These are phyloP conservation scores for Zygoascus bituminiphila DNA, from an alignment of 805 yeast genomes.

Conservation along the genomic window DNA sequence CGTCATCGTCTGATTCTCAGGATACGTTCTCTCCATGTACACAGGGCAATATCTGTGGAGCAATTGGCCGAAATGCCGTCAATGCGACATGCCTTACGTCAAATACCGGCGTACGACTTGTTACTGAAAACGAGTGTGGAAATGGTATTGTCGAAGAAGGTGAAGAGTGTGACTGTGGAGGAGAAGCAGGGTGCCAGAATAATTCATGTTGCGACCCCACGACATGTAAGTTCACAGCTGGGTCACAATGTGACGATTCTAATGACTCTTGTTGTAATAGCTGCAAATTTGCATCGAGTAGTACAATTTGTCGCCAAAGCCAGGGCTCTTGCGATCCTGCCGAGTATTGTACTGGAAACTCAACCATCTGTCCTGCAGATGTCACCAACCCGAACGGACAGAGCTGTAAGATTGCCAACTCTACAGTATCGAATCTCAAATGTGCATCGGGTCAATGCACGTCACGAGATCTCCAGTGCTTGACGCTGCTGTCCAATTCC, in stretches of 20 bases:
- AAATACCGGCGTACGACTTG: slow-evolving; percentile 24
- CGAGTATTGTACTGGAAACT: slow-evolving; percentile 29
- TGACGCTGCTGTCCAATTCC: slow-evolving; percentile 21
- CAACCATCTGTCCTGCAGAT: slow-evolving; percentile 28
- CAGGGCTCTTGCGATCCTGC: slow-evolving; percentile 30
- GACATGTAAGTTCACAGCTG: slow-evolving; percentile 25
- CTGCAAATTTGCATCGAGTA: slow-evolving; percentile 26
- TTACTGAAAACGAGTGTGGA: slow-evolving; percentile 29
- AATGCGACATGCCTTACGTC: slow-evolving; percentile 26
- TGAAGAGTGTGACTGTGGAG: slow-evolving; percentile 34
- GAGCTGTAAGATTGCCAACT: slow-evolving; percentile 16
- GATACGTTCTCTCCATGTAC: slow-evolving; percentile 28
- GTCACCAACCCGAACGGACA: slow-evolving; percentile 23
- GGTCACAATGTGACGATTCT: slow-evolving; percentile 27
- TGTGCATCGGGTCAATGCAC: slow-evolving; percentile 31
- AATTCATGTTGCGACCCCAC: slow-evolving; percentile 28
- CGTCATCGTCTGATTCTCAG: slow-evolving; percentile 25
- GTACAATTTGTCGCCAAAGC: slow-evolving; percentile 25
- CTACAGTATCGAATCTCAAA: slow-evolving; percentile 11
- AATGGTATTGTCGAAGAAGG: slow-evolving; percentile 34
- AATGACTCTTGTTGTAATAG: slow-evolving; percentile 27
- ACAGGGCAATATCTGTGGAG: slow-evolving; percentile 29
- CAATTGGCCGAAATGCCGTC: slow-evolving; percentile 21
- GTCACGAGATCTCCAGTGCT: slow-evolving; percentile 30
- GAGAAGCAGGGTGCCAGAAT: slow-evolving; percentile 26